Percentiles rank a stretch among this genome's conserved stretches.
Evolutionary conservation across 2,329 filamentous ascomycete species (phyloP).

Genomic region (Cytospora piceae): DNA sequence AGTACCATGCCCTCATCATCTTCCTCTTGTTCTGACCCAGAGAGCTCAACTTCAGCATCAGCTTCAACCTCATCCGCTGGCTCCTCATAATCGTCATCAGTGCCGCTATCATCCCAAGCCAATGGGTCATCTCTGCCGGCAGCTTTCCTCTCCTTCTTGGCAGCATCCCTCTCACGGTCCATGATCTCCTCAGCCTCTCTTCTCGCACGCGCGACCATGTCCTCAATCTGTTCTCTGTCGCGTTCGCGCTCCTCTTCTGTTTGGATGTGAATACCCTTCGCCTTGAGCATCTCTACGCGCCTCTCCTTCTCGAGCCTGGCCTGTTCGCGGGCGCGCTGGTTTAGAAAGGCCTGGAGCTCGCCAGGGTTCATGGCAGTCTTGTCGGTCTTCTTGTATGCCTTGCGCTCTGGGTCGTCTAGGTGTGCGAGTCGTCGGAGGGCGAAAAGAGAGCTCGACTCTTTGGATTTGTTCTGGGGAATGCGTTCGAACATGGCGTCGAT

Average conservation of each 20-base stretch:
- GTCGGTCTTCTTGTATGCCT: conserved; percentile 47
- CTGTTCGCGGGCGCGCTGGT: conserved; percentile 76
- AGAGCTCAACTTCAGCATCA: conserved; percentile 46
- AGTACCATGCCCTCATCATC: conserved; percentile 37
- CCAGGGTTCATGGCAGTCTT: conserved; percentile 66
- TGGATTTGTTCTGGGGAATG: conserved; percentile 63
- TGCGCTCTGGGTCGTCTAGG: conserved; percentile 64
- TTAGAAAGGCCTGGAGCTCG: conserved; percentile 70
- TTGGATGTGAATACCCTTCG: conserved; percentile 79
- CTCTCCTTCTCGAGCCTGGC: conserved; percentile 77
- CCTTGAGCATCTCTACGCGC: conserved; percentile 74
- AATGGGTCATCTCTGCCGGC: conserved; percentile 53
- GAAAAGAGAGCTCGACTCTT: conserved; percentile 66
- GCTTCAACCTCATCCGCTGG: conserved; percentile 46
- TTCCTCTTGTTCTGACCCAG: conserved; percentile 47
- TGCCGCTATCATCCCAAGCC: conserved; percentile 61
- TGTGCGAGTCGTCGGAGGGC: conserved; percentile 76
- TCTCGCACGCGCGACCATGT: conserved; percentile 83
- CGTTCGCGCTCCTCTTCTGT: conserved; percentile 83
- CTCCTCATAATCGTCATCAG: conserved; percentile 53
- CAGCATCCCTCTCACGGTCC: conserved; percentile 73
- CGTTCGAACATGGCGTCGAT: conserved; percentile 71
- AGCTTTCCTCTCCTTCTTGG: conserved; percentile 64
- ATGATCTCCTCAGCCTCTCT: conserved; percentile 79
- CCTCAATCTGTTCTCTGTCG: conserved; percentile 82